These are phyloP conservation scores for Syzygium syzygioides DNA, from an alignment of 441 rosid species.

Conservation along the genomic window DNA sequence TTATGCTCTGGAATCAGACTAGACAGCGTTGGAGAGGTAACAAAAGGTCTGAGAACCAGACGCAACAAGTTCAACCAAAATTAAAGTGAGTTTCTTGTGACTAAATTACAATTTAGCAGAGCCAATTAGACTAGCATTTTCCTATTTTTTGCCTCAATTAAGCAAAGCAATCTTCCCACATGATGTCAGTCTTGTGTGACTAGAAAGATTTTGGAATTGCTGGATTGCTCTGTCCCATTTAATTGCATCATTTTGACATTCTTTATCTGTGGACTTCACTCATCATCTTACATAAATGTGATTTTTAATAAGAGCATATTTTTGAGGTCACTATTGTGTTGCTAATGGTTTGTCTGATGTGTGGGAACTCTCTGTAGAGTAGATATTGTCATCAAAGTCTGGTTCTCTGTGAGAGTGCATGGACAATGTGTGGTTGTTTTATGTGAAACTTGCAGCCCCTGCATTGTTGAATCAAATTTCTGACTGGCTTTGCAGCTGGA, in stretches of 20 bases:
- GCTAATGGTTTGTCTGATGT: neutral
- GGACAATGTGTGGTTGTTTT: neutral
- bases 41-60: neutral
- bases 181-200: neutral
- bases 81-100: neutral
- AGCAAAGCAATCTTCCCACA: neutral
- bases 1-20: neutral
- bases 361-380: neutral
- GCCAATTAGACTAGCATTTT: neutral
- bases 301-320: neutral
- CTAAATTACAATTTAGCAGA: neutral
- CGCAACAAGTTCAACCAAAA: neutral
- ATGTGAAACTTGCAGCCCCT: neutral
- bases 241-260: neutral
- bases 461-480: neutral
- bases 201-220: neutral
- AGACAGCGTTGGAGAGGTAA: neutral
- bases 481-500: conserved; percentile 4
- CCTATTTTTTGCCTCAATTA: neutral
- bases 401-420: neutral
- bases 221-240: neutral
- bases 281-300: neutral
- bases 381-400: neutral
- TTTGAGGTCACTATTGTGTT: neutral
- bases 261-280: neutral